Base-by-base conservation (phyloP, 768 basidiomycete genomes). In the Amanita exitialis region DNA sequence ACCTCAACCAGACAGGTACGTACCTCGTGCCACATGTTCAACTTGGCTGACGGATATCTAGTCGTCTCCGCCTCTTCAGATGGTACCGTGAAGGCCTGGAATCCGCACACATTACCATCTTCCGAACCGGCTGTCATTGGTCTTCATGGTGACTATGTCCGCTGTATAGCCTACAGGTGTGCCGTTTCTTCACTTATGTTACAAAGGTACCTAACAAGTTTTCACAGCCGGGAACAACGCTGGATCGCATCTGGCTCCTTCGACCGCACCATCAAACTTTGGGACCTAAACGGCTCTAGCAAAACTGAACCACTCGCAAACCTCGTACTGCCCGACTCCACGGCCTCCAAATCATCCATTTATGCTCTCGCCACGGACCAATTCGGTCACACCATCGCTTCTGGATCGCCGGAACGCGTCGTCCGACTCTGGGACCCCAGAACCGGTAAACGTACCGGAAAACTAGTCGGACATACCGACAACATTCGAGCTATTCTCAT, bases 51-150 rank as follows among this genome's bases (percentile, higher is more conserved):
- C 36, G 9, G n/a, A 36, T 18, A 13, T 13, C 3, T 56, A 83
- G 89, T 97, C 41, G 77, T 97, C 36, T 91, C 94, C 51, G 93
- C 90, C 0, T 98, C 96, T 0, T 95, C 94, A 2, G 95, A 98
- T 61, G 93, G 94, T 15, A 91, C 92, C 10, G 73, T 99, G 58
- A 88, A 93, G 61, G 82, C 91, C 0, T 98, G 96, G 95, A 83
- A 75, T 48, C 95, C 95, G 0, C 92, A 97, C 62, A 71, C 79
- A 0, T 56, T 69, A 10, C 61, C 72, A 15, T 68, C 77, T 6
- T 66, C 76, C 4, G 81, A 86, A 44, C 89, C 92, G 2, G 68
- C 73, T 1, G 70, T 76, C 10, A 69, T 93, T 38, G 91, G 91
- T 9, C 73, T 75, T 2, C 91, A 94, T 59, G 66, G 66, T n/a